Evolutionary conservation across 129 eudicot species (phyloP).

Genomic region (Flaveria trinervia): DNA sequence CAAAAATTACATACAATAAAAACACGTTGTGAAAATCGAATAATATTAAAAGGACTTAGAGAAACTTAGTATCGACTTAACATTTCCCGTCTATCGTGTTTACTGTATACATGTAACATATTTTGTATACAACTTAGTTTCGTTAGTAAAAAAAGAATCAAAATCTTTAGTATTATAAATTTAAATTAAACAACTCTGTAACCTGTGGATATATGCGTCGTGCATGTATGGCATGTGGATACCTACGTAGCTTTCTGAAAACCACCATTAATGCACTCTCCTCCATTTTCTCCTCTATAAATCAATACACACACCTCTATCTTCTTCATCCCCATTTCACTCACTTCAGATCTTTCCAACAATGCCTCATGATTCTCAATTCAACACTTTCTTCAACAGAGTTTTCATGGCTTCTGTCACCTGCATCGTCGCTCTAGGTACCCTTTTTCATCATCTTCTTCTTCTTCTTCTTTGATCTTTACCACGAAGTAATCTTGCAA

Average conservation of each 20-base stretch:
- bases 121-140: not conserved
- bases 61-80: too few relatives aligned
- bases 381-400: slow-evolving; percentile 31
- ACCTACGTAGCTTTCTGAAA: slow-evolving; percentile 42
- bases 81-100: too few relatives aligned
- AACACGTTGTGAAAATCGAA: too few relatives aligned
- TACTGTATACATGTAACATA: not conserved
- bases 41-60: too few relatives aligned
- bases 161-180: not conserved
- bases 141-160: not conserved
- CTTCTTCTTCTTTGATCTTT: not conserved
- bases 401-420: slow-evolving; percentile 37
- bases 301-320: slow-evolving; percentile 6
- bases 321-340: slow-evolving; percentile 14
- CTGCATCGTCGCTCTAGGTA: slow-evolving; percentile 63
- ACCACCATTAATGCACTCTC: slow-evolving; percentile 33
- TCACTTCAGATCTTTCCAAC: not conserved
- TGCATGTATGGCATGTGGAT: slow-evolving; percentile 46
- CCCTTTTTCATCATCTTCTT: slow-evolving; percentile 5
- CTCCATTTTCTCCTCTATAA: slow-evolving; percentile 24
- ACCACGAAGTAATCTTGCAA: not conserved
- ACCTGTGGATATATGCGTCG: slow-evolving; percentile 16
- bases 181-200: too few relatives aligned
- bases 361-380: slow-evolving; percentile 21
- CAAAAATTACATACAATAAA: too few relatives aligned